Evolutionary conservation across 2,329 filamentous ascomycete genomes (phyloP).

Genomic region (Mycosphaerella sp.): DNA sequence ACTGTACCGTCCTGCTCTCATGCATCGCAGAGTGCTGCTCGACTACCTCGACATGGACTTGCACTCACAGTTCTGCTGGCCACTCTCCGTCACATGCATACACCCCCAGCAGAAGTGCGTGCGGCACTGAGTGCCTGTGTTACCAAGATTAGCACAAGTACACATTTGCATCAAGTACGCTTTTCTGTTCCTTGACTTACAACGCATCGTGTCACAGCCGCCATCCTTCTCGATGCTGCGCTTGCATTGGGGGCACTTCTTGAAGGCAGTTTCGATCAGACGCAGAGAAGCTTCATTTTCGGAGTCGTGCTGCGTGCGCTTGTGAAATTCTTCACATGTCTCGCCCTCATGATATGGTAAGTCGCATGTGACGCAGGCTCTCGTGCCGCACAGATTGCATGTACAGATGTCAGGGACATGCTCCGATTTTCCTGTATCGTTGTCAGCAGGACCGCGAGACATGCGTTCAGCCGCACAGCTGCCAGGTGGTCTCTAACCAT

Average conservation of each 20-base stretch:
- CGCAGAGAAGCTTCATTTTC: constrained; percentile 27
- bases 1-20: too few species aligned
- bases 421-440: neutral
- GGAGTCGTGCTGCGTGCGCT: constrained; percentile 21
- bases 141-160: neutral
- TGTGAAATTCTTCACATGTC: constrained; percentile 33
- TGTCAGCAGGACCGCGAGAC: neutral
- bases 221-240: constrained; percentile 31
- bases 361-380: constrained; percentile 31
- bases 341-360: constrained; percentile 31
- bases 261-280: constrained; percentile 21
- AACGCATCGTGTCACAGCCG: constrained; percentile 31
- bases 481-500: neutral
- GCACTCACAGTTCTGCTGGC: too few species aligned
- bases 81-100: too few species aligned
- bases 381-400: constrained; percentile 28
- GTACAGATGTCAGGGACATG: constrained; percentile 26
- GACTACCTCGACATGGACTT: too few species aligned
- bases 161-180: neutral
- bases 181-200: neutral
- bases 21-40: too few species aligned
- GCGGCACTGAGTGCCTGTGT: constrained; percentile 22
- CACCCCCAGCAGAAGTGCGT: constrained; percentile 33
- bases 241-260: constrained; percentile 30
- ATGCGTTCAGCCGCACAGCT: neutral